Evolutionary conservation across 495 filamentous ascomycete species (phyloP), one percentile per base, ranked within the genome.

Genomic region (Saxophila tyrrhenica): DNA sequence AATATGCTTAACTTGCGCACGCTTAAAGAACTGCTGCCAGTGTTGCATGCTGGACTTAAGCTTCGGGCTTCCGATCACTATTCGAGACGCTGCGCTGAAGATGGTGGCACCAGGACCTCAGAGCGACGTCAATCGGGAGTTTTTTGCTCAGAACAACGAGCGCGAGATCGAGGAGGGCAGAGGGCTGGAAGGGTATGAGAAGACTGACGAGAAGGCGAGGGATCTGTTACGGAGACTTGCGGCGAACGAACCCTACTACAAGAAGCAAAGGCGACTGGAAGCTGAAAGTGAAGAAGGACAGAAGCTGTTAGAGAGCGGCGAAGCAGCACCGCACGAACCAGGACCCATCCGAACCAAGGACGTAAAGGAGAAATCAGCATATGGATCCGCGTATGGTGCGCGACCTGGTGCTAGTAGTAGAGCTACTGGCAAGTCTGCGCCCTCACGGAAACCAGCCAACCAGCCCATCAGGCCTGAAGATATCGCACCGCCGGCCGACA

Each of bases 11-110:
- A 95, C 89, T 8, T 96, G 89, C 72, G 88, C 88, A 13, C 86
- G 89, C 21, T 75, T 95, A 55, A 94, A 94, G 73, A 96, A 96
- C 74, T 94, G 92, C 73, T 98, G 92, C 68, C 92, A 98, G 72
- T 95, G 86, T 70, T 98, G 92, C 73, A 96, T 97, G 88, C 82
- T 96, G 47, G 92, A 98, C 77, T 73, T 98, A 53, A 86, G 85
- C 19, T 97, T 95, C 68, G 92, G 94, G 50, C 71, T 98, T 32
- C 92, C 94, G 20, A 94, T 96, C 62, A 81, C 85, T 43, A 84
- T 98, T 46, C 81, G 92, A 58, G 92, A 98, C 74, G 91, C 92
- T n/a, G 92, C 92, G 1, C 77, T 98, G 48, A 95, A 96, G 74
- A 91, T 98, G 78, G 85, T 96, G 19, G 88, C 89, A 11, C 89